phyloP scores from a whole-genome alignment of 345 rosid species.

The Citrus hindsii region DNA sequence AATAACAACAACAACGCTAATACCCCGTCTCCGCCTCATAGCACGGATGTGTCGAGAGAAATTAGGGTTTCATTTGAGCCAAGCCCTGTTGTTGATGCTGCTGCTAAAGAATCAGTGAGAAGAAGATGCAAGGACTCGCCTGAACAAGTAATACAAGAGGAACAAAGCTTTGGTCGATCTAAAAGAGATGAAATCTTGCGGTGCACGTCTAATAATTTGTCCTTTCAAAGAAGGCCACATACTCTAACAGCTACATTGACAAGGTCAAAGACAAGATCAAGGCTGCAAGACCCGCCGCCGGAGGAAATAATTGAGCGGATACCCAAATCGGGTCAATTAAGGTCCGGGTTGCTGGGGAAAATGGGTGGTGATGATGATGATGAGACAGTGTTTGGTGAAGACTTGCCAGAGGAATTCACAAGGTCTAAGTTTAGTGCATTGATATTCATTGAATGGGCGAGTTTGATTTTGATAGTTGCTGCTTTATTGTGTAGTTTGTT shows the following conservation, averaged over 20 bases:
- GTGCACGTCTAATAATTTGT: conserved; percentile 41
- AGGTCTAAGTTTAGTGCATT: conserved; percentile 30
- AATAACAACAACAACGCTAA: neutral
- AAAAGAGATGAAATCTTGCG: conserved; percentile 34
- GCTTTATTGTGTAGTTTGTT: conserved; percentile 49
- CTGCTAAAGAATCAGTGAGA: conserved; percentile 17
- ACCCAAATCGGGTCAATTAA: conserved; percentile 48
- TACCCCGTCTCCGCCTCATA: conserved; percentile 1
- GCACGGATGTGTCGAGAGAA: conserved; percentile 32
- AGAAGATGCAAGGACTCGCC: conserved; percentile 24
- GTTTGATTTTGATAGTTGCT: conserved; percentile 50
- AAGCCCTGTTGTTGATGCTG: conserved; percentile 15
- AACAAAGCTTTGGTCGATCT: neutral
- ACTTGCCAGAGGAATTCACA: conserved; percentile 67
- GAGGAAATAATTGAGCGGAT: conserved; percentile 35
- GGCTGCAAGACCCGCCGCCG: conserved; percentile 67
- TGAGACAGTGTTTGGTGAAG: conserved; percentile 61
- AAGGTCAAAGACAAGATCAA: conserved; percentile 53
- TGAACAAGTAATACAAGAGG: neutral
- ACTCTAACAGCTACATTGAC: conserved; percentile 24
- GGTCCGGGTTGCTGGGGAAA: conserved; percentile 43
- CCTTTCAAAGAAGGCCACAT: conserved; percentile 40
- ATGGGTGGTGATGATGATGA: conserved; percentile 62
- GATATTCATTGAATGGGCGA: conserved; percentile 65
- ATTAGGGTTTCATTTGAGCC: conserved; percentile 56